Percentiles rank a stretch among this genome's conserved stretches.
Conservation (phyloP, 1,284 basidiomycete species). For the Pseudozyma tsukubaensis region DNA sequence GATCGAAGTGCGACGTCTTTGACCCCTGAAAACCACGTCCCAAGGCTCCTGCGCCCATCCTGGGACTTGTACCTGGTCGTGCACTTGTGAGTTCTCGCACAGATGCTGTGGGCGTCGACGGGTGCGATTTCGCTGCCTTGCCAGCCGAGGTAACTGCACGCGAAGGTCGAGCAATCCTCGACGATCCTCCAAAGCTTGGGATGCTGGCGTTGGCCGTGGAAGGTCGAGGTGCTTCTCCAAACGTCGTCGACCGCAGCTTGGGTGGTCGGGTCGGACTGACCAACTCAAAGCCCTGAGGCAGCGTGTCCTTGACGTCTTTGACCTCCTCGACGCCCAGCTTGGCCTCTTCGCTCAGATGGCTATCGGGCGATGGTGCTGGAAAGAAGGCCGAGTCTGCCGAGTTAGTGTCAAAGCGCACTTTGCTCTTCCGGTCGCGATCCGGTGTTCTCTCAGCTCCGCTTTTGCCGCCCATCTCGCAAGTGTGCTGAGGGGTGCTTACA, state of each 20-base stretch:
- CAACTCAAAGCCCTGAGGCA: conserved; percentile 37
- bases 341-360: neutral
- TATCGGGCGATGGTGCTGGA: conserved; percentile 3
- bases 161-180: neutral
- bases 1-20: neutral
- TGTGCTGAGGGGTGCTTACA: conserved; percentile 29
- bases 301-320: neutral
- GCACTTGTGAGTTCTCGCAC: neutral
- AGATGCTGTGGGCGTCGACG: conserved; percentile 15
- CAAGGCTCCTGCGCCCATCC: neutral
- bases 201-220: conserved; percentile 25
- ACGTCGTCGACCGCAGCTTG: conserved; percentile 8
- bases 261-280: conserved; percentile 18
- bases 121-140: conserved; percentile 1
- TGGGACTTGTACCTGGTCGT: conserved; percentile 1
- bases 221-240: conserved; percentile 15
- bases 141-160: neutral
- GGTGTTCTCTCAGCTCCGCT: conserved; percentile 3
- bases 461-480: conserved; percentile 21
- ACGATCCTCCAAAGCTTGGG: neutral
- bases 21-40: neutral
- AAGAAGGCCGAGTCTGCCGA: conserved; percentile 19
- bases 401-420: conserved; percentile 22
- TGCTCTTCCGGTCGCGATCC: conserved; percentile 8
- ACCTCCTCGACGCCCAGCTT: neutral